A percentile compares a stretch with the other conserved stretches of the same genome.
phyloP scores from a whole-genome alignment of 352 stramenopile genomes.

The Pythium pyrilobum region DNA sequence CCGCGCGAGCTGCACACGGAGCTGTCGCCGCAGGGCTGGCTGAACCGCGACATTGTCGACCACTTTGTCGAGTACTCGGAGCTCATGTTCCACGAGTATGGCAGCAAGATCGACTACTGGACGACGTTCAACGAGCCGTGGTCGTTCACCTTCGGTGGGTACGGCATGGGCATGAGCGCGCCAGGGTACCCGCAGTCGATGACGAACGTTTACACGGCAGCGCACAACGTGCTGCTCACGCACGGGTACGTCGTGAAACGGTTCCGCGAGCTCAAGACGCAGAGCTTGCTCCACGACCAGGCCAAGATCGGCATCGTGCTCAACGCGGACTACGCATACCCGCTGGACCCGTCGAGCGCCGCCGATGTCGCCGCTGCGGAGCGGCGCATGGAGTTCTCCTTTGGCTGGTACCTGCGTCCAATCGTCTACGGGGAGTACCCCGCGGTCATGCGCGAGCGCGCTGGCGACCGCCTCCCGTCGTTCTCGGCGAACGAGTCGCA shows the following conservation, averaged over 20 bases:
- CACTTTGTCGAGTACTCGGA: conserved; percentile 87
- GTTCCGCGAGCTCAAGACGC: conserved; percentile 76
- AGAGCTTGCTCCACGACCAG: conserved; percentile 25
- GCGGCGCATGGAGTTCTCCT: conserved; percentile 84
- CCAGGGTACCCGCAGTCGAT: conserved; percentile 27
- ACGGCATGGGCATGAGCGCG: conserved; percentile 62
- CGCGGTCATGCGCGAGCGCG: conserved; percentile 77
- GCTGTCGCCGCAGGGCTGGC: conserved; percentile 66
- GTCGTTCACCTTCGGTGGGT: conserved; percentile 83
- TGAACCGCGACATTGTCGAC: conserved; percentile 47
- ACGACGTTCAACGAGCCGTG: conserved; percentile 95
- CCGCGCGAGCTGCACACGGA: conserved; percentile 82
- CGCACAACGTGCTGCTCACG: conserved; percentile 89
- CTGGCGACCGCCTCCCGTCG: conserved; percentile 67
- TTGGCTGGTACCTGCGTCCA: conserved; percentile 91
- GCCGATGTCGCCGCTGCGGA: conserved; percentile 54
- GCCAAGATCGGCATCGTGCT: conserved; percentile 92
- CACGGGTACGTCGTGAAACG: conserved; percentile 83
- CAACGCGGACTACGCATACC: conserved; percentile 73
- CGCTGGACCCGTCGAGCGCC: conserved; percentile 55
- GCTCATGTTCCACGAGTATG: conserved; percentile 89
- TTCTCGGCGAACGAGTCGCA: conserved; percentile 80
- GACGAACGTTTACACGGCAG: conserved; percentile 45
- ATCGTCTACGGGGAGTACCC: conserved; percentile 91
- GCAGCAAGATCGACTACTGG: conserved; percentile 91